These are phyloP conservation scores for Coemansia pectinata DNA, from an alignment of 192 early-diverging fungal genomes.

Conservation along the genomic window DNA sequence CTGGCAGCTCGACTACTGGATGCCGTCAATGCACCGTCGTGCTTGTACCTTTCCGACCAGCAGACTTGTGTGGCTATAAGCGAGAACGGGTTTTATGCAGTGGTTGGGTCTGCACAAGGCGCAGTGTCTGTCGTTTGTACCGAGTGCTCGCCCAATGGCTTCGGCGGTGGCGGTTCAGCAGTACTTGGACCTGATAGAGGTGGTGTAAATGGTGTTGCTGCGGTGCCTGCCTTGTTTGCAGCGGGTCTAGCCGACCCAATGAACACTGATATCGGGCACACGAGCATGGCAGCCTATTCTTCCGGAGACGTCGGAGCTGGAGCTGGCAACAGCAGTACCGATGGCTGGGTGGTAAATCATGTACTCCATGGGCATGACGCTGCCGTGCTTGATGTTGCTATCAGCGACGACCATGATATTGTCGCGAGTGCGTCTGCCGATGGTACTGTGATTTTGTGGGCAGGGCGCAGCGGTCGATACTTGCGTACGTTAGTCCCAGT, in stretches of 20 bases:
- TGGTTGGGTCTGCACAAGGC: constrained; percentile 28
- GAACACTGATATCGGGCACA: constrained; percentile 31
- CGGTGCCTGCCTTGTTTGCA: constrained; percentile 30
- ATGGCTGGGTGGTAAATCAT: constrained; percentile 25
- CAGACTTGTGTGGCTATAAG: constrained; percentile 28
- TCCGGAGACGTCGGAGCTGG: background rate
- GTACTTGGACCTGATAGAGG: constrained; percentile 2
- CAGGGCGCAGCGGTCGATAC: constrained; percentile 27
- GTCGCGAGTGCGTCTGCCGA: constrained; percentile 40
- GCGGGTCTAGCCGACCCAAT: constrained; percentile 41
- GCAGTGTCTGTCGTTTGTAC: constrained; percentile 16
- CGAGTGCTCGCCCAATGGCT: background rate
- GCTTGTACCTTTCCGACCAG: constrained; percentile 26
- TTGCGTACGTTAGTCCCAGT: constrained; percentile 22
- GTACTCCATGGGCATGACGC: constrained; percentile 40
- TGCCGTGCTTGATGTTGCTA: constrained; percentile 32
- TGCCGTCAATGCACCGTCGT: constrained; percentile 17
- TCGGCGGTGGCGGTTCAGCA: background rate
- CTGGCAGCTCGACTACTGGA: constrained; percentile 41
- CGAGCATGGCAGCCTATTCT: constrained; percentile 30
- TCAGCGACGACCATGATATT: constrained; percentile 34
- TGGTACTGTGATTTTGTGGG: constrained; percentile 42
- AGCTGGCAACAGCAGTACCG: background rate
- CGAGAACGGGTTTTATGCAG: constrained; percentile 14
- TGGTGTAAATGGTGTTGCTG: background rate